Evolutionary conservation across 225 moss, liverwort and hornwort species (phyloP).

Genomic region (Thuidium tamariscinum): DNA sequence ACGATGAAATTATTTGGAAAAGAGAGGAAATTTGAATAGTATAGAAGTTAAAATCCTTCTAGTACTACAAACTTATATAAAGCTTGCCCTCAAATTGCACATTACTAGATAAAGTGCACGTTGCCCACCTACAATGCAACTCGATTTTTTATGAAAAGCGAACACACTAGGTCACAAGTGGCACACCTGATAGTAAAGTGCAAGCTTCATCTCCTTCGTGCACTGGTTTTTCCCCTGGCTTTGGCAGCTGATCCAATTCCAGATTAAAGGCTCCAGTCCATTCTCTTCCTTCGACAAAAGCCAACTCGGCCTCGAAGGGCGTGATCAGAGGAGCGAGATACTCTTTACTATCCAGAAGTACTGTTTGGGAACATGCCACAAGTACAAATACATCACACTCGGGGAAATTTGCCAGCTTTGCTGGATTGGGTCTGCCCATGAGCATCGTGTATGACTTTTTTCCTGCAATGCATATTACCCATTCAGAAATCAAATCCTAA

Average conservation of each 20-base stretch:
- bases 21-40: not conserved
- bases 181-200: slow-evolving; percentile 13
- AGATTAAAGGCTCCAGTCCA: slow-evolving; percentile 88
- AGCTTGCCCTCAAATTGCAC: not conserved
- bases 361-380: slow-evolving; percentile 87
- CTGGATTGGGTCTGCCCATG: slow-evolving; percentile 96
- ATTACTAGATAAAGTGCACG: not conserved
- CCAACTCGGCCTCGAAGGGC: slow-evolving; percentile 88
- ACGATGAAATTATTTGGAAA: not conserved
- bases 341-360: slow-evolving; percentile 77
- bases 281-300: slow-evolving; percentile 73
- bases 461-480: slow-evolving; percentile 10
- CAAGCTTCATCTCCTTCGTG: not conserved
- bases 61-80: not conserved
- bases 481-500: not conserved
- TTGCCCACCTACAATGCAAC: not conserved
- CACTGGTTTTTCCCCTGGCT: not conserved
- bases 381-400: slow-evolving; percentile 98
- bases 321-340: slow-evolving; percentile 88
- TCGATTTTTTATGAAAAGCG: not conserved
- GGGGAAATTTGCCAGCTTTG: slow-evolving; percentile 94
- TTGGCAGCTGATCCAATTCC: slow-evolving; percentile 32
- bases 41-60: not conserved
- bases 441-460: slow-evolving; percentile 87
- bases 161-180: not conserved